A percentile compares a stretch with the other conserved stretches of the same genome.
Conservation (phyloP, 306 rosid genomes). For the Gynostemma pentaphyllum region DNA sequence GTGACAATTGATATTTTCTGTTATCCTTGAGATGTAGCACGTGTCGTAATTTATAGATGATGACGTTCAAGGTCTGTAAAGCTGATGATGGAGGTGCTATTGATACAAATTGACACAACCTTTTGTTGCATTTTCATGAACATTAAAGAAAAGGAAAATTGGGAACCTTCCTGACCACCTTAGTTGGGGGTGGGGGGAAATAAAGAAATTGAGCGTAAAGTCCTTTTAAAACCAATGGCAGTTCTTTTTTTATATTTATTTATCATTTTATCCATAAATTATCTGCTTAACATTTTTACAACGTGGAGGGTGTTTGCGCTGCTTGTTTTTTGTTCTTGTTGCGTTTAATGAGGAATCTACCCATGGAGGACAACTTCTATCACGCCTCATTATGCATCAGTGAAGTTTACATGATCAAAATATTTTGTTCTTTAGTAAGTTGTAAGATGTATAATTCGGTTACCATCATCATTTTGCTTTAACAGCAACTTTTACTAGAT, state of each 20-base stretch:
- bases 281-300: neutral
- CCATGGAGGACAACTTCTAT: neutral
- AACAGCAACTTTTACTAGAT: neutral
- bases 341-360: neutral
- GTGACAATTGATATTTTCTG: no score
- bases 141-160: neutral
- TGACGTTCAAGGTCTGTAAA: neutral
- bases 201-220: neutral
- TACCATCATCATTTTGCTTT: neutral
- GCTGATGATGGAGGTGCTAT: neutral
- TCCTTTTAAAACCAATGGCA: no score
- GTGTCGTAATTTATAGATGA: neutral
- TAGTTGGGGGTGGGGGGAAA: no score
- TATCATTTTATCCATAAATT: neutral
- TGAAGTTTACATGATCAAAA: neutral
- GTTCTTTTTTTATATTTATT: neutral
- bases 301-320: neutral
- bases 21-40: neutral
- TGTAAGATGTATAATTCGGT: neutral
- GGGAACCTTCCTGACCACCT: no score
- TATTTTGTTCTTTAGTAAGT: neutral
- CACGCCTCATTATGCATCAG: neutral
- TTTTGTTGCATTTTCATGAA: neutral
- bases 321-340: neutral
- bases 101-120: no score